Percentiles rank a stretch among this genome's conserved stretches.
Evolutionary conservation across 192 early-diverging fungal species (phyloP).

Genomic region (Paraglomus occultum): DNA sequence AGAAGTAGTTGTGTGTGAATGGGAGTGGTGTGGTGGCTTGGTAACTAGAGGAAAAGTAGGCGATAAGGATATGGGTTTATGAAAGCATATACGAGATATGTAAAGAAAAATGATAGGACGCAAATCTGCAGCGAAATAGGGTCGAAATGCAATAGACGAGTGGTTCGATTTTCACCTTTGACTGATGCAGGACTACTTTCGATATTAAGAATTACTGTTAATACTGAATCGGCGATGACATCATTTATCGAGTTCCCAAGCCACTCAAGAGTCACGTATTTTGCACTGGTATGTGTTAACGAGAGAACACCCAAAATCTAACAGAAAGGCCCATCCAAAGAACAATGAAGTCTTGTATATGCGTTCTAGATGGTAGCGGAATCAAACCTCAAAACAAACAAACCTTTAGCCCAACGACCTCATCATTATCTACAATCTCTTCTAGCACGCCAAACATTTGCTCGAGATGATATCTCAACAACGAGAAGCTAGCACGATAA

Average conservation of each 20-base stretch:
- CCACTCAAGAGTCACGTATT: slow-evolving; percentile 86
- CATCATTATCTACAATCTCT: slow-evolving; percentile 42
- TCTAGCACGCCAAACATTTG: slow-evolving; percentile 87
- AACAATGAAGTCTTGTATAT: neutral
- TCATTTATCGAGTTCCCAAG: slow-evolving; percentile 88
- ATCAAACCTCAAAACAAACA: neutral
- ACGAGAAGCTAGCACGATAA: slow-evolving; percentile 68
- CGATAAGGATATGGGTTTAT: slow-evolving; percentile 1
- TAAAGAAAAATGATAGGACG: neutral
- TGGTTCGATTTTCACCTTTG: slow-evolving; percentile 45
- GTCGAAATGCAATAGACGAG: neutral
- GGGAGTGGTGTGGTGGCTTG: neutral
- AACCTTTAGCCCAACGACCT: slow-evolving; percentile 38
- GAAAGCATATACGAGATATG: neutral
- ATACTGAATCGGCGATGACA: slow-evolving; percentile 93
- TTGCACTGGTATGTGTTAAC: slow-evolving; percentile 56
- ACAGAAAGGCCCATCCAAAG: neutral
- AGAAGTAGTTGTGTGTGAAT: slow-evolving; percentile 3
- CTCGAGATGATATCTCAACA: slow-evolving; percentile 89
- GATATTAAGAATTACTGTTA: slow-evolving; percentile 81
- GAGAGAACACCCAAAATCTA: slow-evolving; percentile 65
- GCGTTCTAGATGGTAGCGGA: neutral
- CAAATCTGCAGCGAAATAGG: neutral
- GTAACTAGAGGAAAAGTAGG: neutral
- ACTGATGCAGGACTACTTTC: slow-evolving; percentile 89